Evolutionary conservation across 2,329 filamentous ascomycete species (phyloP), one percentile per base, ranked within the genome.

Genomic region (Talaromyces sp.): DNA sequence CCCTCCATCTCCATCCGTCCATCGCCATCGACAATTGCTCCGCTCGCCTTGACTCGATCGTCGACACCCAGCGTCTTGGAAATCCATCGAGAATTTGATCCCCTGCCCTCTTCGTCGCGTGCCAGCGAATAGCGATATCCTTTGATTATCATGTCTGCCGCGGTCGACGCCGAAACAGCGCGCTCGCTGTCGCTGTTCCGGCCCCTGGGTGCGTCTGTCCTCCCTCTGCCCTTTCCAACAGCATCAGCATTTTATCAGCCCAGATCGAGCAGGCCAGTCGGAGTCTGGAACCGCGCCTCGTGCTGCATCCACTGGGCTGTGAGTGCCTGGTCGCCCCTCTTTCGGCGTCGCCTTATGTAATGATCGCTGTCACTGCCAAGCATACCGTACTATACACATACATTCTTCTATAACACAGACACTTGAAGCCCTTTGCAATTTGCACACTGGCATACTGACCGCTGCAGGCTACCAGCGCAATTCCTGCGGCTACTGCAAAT

Each of bases 401-500:
- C 36, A n/a, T 40, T n/a, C 36, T 16, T 36, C 14, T 14, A 36
- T 14, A 16, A 40, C n/a, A 40, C 36, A n/a, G 23, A 23, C 23
- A 23, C 23, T 36, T n/a, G 36, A n/a, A 47, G 7, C 16, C 6
- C 3, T 4, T 18, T 47, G n/a, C 44, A 8, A 12, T 27, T 47
- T 23, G 23, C 23, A 18, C 23, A 27, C 18, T n/a, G 23, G 53
- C 52, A 54, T 23, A 51, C 62, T 68, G 58, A 68, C 57, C 28
- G 34, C 27, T 9, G 30, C 50, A 80, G 78, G 79, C 62, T 81
- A 81, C 68, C 78, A 81, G 67, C 74, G 75, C 57, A 79, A 77
- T 63, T 73, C 73, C 14, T 81, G 79, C 67, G 79, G 79, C 60
- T 82, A 82, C 69, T 82, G 79, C 72, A 78, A 80, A 69, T 77